Percentiles rank a stretch among this genome's conserved stretches.
Evolutionary conservation across 78 protist species (phyloP).

Genomic region (Anaeramoeba ignava): DNA sequence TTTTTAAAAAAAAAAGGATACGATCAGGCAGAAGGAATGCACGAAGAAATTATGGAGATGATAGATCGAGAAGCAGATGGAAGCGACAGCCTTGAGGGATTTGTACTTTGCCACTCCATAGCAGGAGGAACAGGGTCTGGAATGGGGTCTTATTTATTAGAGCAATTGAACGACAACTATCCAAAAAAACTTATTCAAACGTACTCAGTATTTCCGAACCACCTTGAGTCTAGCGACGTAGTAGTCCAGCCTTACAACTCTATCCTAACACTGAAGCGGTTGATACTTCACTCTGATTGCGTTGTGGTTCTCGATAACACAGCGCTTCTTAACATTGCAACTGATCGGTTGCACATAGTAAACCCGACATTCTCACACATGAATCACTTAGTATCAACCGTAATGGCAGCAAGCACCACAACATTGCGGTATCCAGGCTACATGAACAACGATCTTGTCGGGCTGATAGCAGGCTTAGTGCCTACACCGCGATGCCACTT

Average conservation of each 20-base stretch:
- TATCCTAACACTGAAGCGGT: constrained; percentile 81
- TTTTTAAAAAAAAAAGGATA: no score
- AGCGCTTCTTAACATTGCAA: constrained; percentile 85
- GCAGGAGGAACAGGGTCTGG: constrained; percentile 99
- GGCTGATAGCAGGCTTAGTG: constrained; percentile 86
- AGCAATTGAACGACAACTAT: constrained; percentile 73
- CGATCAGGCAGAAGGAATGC: constrained; percentile 32
- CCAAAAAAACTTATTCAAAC: constrained; percentile 96
- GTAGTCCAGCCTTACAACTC: constrained; percentile 97
- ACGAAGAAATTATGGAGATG: constrained; percentile 76
- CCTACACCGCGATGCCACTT: constrained; percentile 98
- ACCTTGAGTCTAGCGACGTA: constrained; percentile 48
- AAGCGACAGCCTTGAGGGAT: constrained; percentile 83
- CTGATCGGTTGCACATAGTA: constrained; percentile 59
- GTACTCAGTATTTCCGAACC: constrained; percentile 87
- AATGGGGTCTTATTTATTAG: constrained; percentile 83
- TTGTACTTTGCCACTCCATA: constrained; percentile 81
- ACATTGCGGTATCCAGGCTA: constrained; percentile 76
- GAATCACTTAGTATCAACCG: constrained; percentile 76
- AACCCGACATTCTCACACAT: constrained; percentile 63
- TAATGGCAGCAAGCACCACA: constrained; percentile 91
- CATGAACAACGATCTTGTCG: constrained; percentile 41
- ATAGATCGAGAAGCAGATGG: constrained; percentile 95
- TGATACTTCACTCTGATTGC: constrained; percentile 77
- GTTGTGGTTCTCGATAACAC: constrained; percentile 91